Conservation (phyloP, 2,329 filamentous ascomycete genomes). For the Nemania serpens region DNA sequence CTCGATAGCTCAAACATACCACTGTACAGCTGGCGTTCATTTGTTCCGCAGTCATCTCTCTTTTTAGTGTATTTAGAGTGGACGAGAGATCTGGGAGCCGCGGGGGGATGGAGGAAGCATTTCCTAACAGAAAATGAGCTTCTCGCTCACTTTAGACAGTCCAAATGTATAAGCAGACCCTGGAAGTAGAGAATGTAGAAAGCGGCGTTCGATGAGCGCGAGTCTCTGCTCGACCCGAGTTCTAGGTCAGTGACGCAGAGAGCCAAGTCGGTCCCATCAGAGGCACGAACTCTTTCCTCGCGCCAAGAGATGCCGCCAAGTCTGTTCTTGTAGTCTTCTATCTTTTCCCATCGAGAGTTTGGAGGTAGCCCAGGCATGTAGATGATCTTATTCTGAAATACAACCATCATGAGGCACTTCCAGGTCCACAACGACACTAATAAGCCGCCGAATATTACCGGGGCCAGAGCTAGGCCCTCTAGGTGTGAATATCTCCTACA, state of each 20-base stretch:
- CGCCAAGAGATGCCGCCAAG: slow-evolving; percentile 69
- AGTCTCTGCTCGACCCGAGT: slow-evolving; percentile 28
- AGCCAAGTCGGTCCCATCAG: slow-evolving; percentile 66
- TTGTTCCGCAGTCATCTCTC: slow-evolving; percentile 41
- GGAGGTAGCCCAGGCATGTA: slow-evolving; percentile 80
- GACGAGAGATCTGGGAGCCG: slow-evolving; percentile 61
- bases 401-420: slow-evolving; percentile 74
- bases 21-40: slow-evolving; percentile 49
- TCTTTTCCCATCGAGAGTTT: slow-evolving; percentile 68
- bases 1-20: slow-evolving; percentile 66
- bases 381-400: slow-evolving; percentile 81
- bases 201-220: slow-evolving; percentile 34
- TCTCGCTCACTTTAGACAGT: slow-evolving; percentile 16
- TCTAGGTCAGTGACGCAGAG: slow-evolving; percentile 44
- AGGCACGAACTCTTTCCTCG: slow-evolving; percentile 63
- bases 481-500: slow-evolving; percentile 43
- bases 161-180: slow-evolving; percentile 46
- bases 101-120: slow-evolving; percentile 62
- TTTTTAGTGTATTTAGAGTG: slow-evolving; percentile 52
- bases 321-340: slow-evolving; percentile 63
- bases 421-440: slow-evolving; percentile 67
- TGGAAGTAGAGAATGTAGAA: slow-evolving; percentile 64
- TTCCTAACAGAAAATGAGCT: slow-evolving; percentile 50
- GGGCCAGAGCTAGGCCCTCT: slow-evolving; percentile 61
- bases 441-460: slow-evolving; percentile 68